These are phyloP conservation scores for Oidiodendron maius DNA, from an alignment of 495 filamentous ascomycete species.

Conservation along the genomic window DNA sequence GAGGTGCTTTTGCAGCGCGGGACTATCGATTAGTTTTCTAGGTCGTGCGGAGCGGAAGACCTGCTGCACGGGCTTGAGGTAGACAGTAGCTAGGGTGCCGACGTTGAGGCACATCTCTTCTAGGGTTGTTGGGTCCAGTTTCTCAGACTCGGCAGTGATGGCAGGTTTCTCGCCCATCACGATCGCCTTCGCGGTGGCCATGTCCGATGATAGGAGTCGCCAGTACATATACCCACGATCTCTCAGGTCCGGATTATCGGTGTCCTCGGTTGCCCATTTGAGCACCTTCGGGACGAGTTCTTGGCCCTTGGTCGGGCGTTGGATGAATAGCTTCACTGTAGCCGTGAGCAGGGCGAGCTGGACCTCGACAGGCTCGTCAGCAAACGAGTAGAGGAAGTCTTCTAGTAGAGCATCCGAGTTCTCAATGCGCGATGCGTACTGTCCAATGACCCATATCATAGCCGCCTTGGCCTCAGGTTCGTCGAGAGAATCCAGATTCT, in stretches of 20 bases:
- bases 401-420: constrained; percentile 91
- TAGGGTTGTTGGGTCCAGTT: constrained; percentile 82
- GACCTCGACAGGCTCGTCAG: constrained; percentile 90
- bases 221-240: constrained; percentile 99
- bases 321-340: constrained; percentile 97
- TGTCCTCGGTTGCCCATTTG: constrained; percentile 98
- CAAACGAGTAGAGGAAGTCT: constrained; percentile 89
- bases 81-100: constrained; percentile 93
- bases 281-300: constrained; percentile 91
- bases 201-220: constrained; percentile 92
- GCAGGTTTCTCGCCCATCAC: constrained; percentile 97
- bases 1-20: constrained; percentile 70
- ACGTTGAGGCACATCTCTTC: constrained; percentile 98
- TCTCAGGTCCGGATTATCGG: constrained; percentile 92
- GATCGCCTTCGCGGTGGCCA: constrained; percentile 74
- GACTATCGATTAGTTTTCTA: constrained; percentile 68
- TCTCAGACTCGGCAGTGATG: constrained; percentile 94
- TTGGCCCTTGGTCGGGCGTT: constrained; percentile 90
- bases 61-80: constrained; percentile 94
- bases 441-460: constrained; percentile 99
- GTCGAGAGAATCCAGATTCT: constrained; percentile 93
- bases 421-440: constrained; percentile 95
- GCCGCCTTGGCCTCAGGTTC: constrained; percentile 99
- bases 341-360: constrained; percentile 93
- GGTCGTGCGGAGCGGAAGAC: constrained; percentile 92